Percentiles rank a stretch among this genome's conserved stretches.
These are phyloP conservation scores for Hippophae tibetana DNA, from an alignment of 306 rosid genomes.

Conservation along the genomic window DNA sequence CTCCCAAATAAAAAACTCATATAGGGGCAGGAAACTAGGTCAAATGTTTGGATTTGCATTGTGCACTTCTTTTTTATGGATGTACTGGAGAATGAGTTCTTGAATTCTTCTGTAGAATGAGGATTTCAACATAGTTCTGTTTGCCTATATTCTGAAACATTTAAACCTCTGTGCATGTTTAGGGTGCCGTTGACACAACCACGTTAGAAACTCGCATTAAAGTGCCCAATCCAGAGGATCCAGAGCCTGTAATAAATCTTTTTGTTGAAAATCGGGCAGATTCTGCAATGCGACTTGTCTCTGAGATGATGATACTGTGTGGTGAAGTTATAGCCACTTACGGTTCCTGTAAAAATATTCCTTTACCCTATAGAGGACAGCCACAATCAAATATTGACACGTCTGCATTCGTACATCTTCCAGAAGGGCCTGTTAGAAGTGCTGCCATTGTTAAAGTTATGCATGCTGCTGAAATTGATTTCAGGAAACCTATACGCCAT, in stretches of 20 bases:
- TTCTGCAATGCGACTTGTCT: slow-evolving; percentile 89
- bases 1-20: no score
- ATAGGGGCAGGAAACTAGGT: no score
- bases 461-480: slow-evolving; percentile 98
- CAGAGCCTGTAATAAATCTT: slow-evolving; percentile 67
- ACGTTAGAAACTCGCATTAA: slow-evolving; percentile 78
- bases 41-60: no score
- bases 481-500: slow-evolving; percentile 88
- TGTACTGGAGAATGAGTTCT: no score
- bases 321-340: slow-evolving; percentile 82
- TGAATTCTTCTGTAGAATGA: no score
- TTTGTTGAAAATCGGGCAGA: slow-evolving; percentile 93
- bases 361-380: slow-evolving; percentile 95
- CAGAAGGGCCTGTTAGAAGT: slow-evolving; percentile 97
- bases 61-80: no score
- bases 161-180: slow-evolving; percentile 15
- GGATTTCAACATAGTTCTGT: background rate
- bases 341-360: slow-evolving; percentile 69
- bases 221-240: slow-evolving; percentile 79
- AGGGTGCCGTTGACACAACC: slow-evolving; percentile 85
- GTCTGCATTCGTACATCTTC: slow-evolving; percentile 81
- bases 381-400: slow-evolving; percentile 77
- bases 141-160: background rate
- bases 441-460: slow-evolving; percentile 69
- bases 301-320: slow-evolving; percentile 96